phyloP scores from a whole-genome alignment of 1,284 basidiomycete genomes.

The Gymnopus androsaceus region DNA sequence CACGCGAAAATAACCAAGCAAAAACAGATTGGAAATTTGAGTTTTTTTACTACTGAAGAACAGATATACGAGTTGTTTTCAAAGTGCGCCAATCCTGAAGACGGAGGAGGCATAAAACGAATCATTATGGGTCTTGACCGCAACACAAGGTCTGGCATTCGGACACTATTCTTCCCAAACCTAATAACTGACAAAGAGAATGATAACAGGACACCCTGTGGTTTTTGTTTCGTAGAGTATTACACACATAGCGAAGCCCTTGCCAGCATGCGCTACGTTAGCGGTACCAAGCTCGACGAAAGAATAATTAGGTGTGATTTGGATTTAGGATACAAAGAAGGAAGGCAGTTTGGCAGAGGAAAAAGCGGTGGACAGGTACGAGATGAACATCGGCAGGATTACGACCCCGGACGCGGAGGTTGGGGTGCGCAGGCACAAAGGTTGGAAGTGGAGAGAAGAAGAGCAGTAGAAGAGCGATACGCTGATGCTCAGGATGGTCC shows the following conservation, averaged over 20 bases:
- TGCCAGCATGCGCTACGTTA: constrained; percentile 91
- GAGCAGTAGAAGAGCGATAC: constrained; percentile 89
- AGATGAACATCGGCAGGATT: constrained; percentile 97
- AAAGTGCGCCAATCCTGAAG: constrained; percentile 86
- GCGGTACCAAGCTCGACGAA: constrained; percentile 98
- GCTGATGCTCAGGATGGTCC: constrained; percentile 80
- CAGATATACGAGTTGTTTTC: constrained; percentile 99
- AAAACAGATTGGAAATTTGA: constrained; percentile 88
- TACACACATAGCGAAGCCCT: constrained; percentile 95
- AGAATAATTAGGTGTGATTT: constrained; percentile 97
- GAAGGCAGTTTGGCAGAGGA: constrained; percentile 95
- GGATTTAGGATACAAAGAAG: constrained; percentile 97
- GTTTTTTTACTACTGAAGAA: constrained; percentile 98
- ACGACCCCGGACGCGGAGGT: constrained; percentile 92
- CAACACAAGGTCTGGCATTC: constrained; percentile 71
- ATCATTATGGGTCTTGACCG: constrained; percentile 99
- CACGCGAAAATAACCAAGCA: constrained; percentile 9
- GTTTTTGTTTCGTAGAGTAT: constrained; percentile 99
- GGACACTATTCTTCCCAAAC: background rate
- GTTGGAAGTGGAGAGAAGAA: constrained; percentile 73
- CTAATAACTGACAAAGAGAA: constrained; percentile 6
- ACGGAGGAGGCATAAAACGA: constrained; percentile 95
- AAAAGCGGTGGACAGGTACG: constrained; percentile 95
- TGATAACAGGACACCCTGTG: constrained; percentile 95
- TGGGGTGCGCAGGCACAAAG: constrained; percentile 92